A percentile compares a stretch with the other conserved stretches of the same genome.
These are phyloP conservation scores for Vitellaria paradoxa DNA, from an alignment of 179 eudicot species.

Conservation along the genomic window DNA sequence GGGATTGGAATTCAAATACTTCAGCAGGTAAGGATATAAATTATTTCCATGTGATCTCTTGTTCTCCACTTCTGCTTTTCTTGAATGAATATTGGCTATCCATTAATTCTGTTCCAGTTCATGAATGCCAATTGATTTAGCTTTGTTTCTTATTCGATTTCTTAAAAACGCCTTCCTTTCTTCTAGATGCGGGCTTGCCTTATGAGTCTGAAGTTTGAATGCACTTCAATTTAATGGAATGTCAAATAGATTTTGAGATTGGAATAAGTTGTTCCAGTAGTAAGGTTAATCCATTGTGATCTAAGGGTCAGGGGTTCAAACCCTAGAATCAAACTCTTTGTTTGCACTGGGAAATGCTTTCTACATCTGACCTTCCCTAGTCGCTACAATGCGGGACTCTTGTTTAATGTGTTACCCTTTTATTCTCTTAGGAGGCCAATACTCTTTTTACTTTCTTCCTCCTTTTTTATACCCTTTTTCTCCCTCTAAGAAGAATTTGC, in stretches of 20 bases:
- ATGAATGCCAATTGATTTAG: background rate
- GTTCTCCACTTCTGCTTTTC: background rate
- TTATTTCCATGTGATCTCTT: constrained; percentile 1
- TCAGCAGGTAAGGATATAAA: constrained; percentile 66
- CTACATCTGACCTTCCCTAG: no score
- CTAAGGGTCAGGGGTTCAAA: no score
- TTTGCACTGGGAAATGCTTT: no score
- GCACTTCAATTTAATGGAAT: background rate
- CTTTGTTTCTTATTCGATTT: background rate
- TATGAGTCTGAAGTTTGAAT: background rate
- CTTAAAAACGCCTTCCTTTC: background rate
- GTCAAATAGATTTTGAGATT: background rate
- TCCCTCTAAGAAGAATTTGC: background rate
- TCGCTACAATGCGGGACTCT: no score
- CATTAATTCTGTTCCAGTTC: background rate
- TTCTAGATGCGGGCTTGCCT: background rate
- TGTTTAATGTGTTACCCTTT: no score
- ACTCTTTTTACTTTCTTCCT: background rate
- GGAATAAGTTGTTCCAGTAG: background rate
- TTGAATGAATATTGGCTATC: background rate
- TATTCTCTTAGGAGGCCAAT: background rate
- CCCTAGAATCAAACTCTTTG: no score
- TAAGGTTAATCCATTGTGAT: no score
- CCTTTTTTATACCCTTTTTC: background rate
- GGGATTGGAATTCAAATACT: constrained; percentile 85